phyloP scores from a whole-genome alignment of 2,329 filamentous ascomycete genomes.

The Fonsecaea pugnacius region DNA sequence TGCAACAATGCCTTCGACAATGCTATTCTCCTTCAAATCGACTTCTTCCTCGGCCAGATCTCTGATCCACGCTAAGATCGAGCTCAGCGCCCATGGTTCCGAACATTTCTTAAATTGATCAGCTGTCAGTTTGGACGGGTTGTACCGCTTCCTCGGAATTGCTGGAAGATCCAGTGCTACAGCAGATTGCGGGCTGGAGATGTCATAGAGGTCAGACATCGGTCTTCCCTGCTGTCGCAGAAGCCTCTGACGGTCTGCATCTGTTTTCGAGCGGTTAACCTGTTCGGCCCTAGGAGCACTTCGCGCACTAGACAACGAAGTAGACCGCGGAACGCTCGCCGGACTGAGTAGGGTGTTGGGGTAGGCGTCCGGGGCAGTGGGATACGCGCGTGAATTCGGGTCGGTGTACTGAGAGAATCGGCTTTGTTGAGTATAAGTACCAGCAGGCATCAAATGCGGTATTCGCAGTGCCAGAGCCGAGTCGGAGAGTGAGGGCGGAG shows the following conservation, averaged over 20 bases:
- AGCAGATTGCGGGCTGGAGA: conserved; percentile 53
- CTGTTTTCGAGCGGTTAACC: conserved; percentile 90
- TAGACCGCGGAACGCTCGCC: conserved; percentile 68
- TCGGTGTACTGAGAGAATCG: conserved; percentile 51
- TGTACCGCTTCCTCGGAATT: conserved; percentile 81
- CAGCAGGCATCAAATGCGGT: conserved; percentile 57
- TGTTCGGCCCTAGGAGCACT: conserved; percentile 77
- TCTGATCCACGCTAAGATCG: conserved; percentile 83
- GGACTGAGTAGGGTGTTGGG: conserved; percentile 51
- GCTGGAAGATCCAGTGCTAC: conserved; percentile 81
- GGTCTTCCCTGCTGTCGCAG: conserved; percentile 57
- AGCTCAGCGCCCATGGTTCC: conserved; percentile 91
- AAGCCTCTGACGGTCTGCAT: conserved; percentile 71
- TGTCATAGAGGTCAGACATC: conserved; percentile 60
- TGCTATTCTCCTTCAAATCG: conserved; percentile 80
- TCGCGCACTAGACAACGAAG: conserved; percentile 80
- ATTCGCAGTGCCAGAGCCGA: conserved; percentile 55
- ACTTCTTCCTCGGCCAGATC: conserved; percentile 89
- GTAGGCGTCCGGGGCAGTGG: conserved; percentile 57
- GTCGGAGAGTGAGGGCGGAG: conserved; percentile 56
- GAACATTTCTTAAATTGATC: conserved; percentile 81
- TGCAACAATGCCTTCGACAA: conserved; percentile 84
- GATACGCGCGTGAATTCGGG: conserved; percentile 44
- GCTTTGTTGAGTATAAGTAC: conserved; percentile 63
- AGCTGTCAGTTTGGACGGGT: conserved; percentile 78